These are phyloP conservation scores for Chaetomiaceae sp. DNA, from an alignment of 2,329 filamentous ascomycete species.

Conservation along the genomic window DNA sequence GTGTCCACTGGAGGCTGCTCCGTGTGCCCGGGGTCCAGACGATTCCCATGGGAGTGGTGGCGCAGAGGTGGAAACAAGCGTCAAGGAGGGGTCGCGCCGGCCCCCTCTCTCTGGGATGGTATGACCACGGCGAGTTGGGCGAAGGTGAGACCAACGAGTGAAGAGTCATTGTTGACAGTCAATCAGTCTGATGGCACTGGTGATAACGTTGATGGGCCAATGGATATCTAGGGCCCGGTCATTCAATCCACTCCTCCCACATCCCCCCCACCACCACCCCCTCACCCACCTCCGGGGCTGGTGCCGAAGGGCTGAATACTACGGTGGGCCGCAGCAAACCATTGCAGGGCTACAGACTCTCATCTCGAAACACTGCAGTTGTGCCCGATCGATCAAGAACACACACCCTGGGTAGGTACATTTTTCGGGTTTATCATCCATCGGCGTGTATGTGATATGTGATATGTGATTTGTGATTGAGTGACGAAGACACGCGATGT, in stretches of 20 bases:
- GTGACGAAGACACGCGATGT: too few species aligned
- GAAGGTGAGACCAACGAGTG: neutral
- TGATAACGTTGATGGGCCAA: constrained; percentile 5
- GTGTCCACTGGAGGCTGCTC: neutral
- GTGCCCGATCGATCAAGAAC: neutral
- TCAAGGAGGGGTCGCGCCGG: neutral
- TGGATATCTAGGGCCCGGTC: neutral
- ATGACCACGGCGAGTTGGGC: neutral
- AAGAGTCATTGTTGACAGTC: neutral
- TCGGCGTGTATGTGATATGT: too few species aligned
- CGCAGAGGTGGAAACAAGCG: neutral
- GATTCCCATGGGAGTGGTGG: neutral
- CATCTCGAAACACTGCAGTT: neutral
- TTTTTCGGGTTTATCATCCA: too few species aligned
- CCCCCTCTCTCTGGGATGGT: neutral
- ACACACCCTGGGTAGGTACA: too few species aligned
- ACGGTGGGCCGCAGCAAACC: neutral
- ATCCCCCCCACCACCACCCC: too few species aligned
- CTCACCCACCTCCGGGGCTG: constrained; percentile 11
- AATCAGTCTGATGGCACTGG: neutral
- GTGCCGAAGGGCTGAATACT: constrained; percentile 13
- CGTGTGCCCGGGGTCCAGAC: neutral
- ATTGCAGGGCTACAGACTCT: neutral
- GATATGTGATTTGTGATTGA: too few species aligned
- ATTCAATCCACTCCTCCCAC: neutral